Percentiles rank a stretch among this genome's conserved stretches.
Evolutionary conservation across 768 basidiomycete species (phyloP).

Genomic region (Hygrophoropsis aurantiaca): DNA sequence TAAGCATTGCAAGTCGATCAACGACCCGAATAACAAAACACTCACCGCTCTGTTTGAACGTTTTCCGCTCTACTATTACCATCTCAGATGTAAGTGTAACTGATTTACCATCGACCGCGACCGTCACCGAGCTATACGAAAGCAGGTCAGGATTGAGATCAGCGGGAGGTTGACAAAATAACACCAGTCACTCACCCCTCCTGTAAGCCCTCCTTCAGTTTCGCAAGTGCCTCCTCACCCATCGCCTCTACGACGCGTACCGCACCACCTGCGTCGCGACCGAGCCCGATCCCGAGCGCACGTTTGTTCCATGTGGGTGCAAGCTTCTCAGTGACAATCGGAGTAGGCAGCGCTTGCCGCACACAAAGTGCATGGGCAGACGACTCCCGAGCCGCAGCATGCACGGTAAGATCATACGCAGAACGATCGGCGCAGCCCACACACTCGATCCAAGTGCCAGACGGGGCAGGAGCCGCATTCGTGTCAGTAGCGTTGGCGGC

Average conservation of each 20-base stretch:
- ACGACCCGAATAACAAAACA: too few relatives aligned
- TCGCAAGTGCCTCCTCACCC: constrained; percentile 62
- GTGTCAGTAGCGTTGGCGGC: too few relatives aligned
- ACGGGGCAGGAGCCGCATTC: too few relatives aligned
- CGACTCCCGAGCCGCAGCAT: constrained; percentile 71
- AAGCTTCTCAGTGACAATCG: constrained; percentile 77
- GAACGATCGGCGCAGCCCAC: constrained; percentile 98
- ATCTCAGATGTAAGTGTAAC: constrained; percentile 73
- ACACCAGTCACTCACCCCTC: constrained; percentile 49
- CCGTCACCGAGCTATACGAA: constrained; percentile 47
- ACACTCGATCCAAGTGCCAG: constrained; percentile 99
- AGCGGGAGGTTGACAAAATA: too few relatives aligned
- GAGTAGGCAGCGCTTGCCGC: constrained; percentile 81
- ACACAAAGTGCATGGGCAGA: constrained; percentile 88
- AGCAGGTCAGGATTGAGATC: constrained; percentile 4
- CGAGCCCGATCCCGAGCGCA: constrained; percentile 84
- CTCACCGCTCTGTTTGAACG: constrained; percentile 84
- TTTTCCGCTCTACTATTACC: constrained; percentile 77
- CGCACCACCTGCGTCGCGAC: constrained; percentile 71
- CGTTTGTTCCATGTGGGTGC: constrained; percentile 87
- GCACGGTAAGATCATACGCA: constrained; percentile 93
- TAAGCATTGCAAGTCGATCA: too few relatives aligned
- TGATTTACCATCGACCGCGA: constrained; percentile 62
- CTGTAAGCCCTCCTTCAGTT: constrained; percentile 70
- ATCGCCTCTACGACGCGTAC: constrained; percentile 65